Conservation (phyloP, 257 asterid genomes). For the Solanum virginianum region DNA sequence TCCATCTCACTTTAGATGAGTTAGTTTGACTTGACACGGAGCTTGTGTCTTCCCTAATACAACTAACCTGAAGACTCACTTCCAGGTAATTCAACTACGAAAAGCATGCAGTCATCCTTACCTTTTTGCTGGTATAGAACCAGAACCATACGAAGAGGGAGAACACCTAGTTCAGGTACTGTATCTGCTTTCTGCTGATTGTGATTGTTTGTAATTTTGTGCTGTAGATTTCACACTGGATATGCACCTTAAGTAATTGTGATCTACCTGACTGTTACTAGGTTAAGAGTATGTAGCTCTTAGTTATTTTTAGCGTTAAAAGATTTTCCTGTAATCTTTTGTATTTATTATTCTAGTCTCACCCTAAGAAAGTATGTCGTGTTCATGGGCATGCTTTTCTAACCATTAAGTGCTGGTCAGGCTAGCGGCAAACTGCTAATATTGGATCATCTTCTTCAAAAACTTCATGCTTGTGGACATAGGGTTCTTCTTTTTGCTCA, state of each 20-base stretch:
- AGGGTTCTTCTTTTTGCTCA: constrained; percentile 87
- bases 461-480: constrained; percentile 55
- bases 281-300: neutral
- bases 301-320: neutral
- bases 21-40: no score
- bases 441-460: constrained; percentile 66
- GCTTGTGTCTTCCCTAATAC: neutral
- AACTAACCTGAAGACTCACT: constrained; percentile 9
- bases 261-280: neutral
- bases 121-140: constrained; percentile 95
- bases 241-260: neutral
- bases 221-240: neutral
- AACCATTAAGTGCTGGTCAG: constrained; percentile 21
- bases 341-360: neutral
- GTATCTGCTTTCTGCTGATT: constrained; percentile 2
- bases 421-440: constrained; percentile 86
- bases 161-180: constrained; percentile 93
- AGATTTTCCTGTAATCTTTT: neutral
- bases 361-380: neutral
- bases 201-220: neutral
- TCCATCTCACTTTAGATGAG: no score
- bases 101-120: constrained; percentile 98
- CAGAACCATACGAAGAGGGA: constrained; percentile 97
- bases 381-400: neutral
- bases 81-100: constrained; percentile 88